Conservation (phyloP, 2,329 filamentous ascomycete genomes). For the Hymenoscyphus salicellus region DNA sequence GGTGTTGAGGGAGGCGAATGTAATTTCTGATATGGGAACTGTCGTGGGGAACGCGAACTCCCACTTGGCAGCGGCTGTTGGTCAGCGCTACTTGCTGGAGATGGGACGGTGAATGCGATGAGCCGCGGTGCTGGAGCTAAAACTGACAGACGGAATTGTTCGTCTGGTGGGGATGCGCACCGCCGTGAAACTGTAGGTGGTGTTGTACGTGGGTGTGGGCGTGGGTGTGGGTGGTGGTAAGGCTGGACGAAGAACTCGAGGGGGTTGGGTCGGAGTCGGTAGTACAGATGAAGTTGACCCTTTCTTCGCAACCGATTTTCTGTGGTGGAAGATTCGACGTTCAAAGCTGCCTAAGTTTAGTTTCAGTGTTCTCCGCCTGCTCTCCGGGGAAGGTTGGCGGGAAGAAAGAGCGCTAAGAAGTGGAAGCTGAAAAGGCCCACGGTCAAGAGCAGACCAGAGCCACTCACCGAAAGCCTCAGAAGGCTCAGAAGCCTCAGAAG, state of each 20-base stretch:
- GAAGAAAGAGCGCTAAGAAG: neutral
- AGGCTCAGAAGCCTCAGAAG: neutral
- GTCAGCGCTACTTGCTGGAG: conserved; percentile 15
- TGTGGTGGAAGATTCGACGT: neutral
- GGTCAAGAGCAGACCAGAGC: neutral
- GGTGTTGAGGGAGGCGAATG: neutral
- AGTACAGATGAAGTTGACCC: neutral
- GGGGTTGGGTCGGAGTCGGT: neutral
- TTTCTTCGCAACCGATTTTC: neutral
- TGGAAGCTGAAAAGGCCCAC: neutral
- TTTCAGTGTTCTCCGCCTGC: neutral
- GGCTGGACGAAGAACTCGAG: neutral
- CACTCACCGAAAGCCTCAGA: neutral
- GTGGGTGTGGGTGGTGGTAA: too few relatives aligned
- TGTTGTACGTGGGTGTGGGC: neutral
- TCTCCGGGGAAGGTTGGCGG: neutral
- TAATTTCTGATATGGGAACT: conserved; percentile 5
- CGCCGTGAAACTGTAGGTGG: neutral
- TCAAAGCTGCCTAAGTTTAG: neutral
- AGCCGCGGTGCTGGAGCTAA: neutral
- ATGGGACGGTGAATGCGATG: conserved; percentile 7
- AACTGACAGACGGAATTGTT: neutral
- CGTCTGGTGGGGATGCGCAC: neutral
- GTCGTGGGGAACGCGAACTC: conserved; percentile 17
- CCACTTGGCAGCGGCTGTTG: conserved; percentile 14